Conservation (phyloP, 2,329 filamentous ascomycete genomes). For the Laburnicola sp. region DNA sequence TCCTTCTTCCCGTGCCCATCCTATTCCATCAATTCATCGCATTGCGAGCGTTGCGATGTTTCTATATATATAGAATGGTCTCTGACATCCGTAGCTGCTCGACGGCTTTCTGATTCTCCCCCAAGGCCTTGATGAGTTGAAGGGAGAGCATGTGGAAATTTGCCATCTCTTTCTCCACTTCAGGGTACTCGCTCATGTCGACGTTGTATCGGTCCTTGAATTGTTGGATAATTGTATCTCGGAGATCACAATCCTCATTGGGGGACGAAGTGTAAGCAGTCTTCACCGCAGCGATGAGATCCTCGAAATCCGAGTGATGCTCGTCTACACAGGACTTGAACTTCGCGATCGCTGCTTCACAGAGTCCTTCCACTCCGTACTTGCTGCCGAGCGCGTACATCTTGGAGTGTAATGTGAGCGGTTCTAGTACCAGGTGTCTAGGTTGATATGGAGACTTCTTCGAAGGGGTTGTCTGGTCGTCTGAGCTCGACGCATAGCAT, state of each 20-base stretch:
- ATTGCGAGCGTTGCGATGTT: background rate
- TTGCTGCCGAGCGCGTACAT: conserved; percentile 28
- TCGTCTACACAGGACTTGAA: conserved; percentile 14
- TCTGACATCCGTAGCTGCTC: conserved; percentile 7
- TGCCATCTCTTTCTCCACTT: conserved; percentile 14
- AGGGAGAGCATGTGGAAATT: conserved; percentile 19
- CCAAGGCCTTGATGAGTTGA: conserved; percentile 1
- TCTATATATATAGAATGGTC: too few relatives aligned
- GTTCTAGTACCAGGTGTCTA: background rate
- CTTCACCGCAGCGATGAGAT: conserved; percentile 34
- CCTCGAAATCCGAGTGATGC: conserved; percentile 23
- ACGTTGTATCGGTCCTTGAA: conserved; percentile 23
- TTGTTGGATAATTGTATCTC: conserved; percentile 31
- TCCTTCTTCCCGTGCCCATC: too few relatives aligned
- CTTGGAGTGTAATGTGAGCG: conserved; percentile 25
- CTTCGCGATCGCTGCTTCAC: conserved; percentile 13
- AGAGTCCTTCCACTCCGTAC: conserved; percentile 19
- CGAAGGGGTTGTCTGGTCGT: too few relatives aligned
- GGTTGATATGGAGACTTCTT: too few relatives aligned
- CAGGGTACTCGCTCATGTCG: conserved; percentile 12
- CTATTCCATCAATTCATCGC: too few relatives aligned
- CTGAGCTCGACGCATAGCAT: too few relatives aligned
- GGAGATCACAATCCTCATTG: conserved; percentile 33
- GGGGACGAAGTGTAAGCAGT: conserved; percentile 29
- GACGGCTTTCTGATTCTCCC: conserved; percentile 13